These are phyloP conservation scores for Pelargonium nanum DNA, from an alignment of 345 rosid genomes.

Conservation along the genomic window DNA sequence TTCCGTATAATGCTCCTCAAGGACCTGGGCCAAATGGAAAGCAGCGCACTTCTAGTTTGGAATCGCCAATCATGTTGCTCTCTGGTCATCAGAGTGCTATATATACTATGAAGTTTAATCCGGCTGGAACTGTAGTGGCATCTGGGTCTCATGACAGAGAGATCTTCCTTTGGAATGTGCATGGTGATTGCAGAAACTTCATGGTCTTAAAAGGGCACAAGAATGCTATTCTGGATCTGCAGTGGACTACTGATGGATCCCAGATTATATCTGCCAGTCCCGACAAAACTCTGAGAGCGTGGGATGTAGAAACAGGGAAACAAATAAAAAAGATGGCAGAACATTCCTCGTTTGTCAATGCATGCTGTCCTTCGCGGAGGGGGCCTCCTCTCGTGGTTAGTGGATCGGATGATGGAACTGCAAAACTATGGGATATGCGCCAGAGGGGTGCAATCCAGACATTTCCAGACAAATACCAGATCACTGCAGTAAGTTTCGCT, in stretches of 20 bases:
- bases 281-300: conserved; percentile 81
- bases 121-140: conserved; percentile 71
- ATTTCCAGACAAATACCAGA: conserved; percentile 93
- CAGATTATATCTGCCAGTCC: conserved; percentile 90
- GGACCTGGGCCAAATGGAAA: conserved; percentile 51
- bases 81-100: conserved; percentile 79
- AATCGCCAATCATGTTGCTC: conserved; percentile 86
- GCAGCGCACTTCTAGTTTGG: conserved; percentile 69
- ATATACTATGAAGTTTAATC: conserved; percentile 88
- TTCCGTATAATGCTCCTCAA: conserved; percentile 39
- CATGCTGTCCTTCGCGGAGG: conserved; percentile 84
- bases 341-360: conserved; percentile 81
- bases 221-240: conserved; percentile 86
- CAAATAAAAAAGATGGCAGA: conserved; percentile 97
- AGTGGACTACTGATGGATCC: conserved; percentile 87
- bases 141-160: conserved; percentile 96
- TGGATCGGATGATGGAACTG: conserved; percentile 97
- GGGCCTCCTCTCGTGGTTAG: conserved; percentile 89
- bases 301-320: conserved; percentile 92
- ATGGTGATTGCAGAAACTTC: conserved; percentile 90
- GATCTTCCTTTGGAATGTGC: conserved; percentile 80
- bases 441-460: conserved; percentile 99
- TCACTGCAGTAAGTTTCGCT: conserved; percentile 85
- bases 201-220: conserved; percentile 95
- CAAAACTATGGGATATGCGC: conserved; percentile 97